These are phyloP conservation scores for Pseudogymnoascus sp. DNA, from an alignment of 2,329 filamentous ascomycete genomes.

Conservation along the genomic window DNA sequence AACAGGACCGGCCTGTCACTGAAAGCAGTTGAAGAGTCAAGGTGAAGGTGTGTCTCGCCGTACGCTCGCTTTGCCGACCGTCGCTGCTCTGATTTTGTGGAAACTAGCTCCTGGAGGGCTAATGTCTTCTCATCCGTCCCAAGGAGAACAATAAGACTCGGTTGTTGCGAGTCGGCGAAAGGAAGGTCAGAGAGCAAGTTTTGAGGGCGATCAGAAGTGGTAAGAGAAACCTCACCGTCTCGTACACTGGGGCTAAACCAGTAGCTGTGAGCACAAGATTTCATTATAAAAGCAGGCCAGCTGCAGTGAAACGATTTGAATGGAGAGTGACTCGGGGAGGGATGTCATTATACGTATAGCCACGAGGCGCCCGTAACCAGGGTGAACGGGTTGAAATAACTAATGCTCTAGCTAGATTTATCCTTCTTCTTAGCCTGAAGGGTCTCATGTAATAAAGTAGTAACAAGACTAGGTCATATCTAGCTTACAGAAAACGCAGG, in stretches of 20 bases:
- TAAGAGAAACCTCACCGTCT: conserved; percentile 19
- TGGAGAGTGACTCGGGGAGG: not conserved
- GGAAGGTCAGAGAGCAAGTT: conserved; percentile 20
- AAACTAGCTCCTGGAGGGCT: conserved; percentile 22
- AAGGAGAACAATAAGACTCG: conserved; percentile 21
- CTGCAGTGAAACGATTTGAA: not conserved
- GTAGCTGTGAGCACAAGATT: conserved; percentile 21
- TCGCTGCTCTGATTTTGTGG: conserved; percentile 1
- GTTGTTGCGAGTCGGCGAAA: conserved; percentile 17
- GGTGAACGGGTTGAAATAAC: not conserved
- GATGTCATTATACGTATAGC: not conserved
- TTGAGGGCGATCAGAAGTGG: conserved; percentile 21
- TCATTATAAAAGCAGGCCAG: conserved; percentile 15
- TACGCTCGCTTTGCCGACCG: not conserved
- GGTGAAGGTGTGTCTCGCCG: not conserved
- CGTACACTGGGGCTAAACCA: conserved; percentile 22
- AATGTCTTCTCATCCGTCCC: conserved; percentile 21
- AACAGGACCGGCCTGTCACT: conserved; percentile 3
- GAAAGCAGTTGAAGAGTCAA: not conserved
- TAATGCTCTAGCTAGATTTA: not conserved
- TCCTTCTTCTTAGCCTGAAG: not conserved
- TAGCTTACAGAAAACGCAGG: not conserved
- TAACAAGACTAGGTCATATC: no score
- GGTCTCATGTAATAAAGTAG: not conserved
- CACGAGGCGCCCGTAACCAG: not conserved